phyloP scores from a whole-genome alignment of 805 yeast genomes.

The Zygosaccharomyces siamensis region DNA sequence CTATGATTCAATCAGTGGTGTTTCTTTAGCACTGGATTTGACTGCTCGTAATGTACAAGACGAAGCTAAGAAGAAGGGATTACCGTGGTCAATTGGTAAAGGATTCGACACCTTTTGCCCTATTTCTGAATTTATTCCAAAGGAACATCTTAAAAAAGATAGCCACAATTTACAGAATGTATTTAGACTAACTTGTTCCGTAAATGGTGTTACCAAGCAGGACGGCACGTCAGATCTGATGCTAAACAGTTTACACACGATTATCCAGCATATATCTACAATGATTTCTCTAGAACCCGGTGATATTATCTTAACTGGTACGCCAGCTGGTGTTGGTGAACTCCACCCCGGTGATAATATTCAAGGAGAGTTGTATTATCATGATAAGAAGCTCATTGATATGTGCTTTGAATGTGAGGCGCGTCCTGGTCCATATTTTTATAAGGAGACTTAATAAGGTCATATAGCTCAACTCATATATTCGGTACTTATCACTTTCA shows the following conservation, averaged over 20 bases:
- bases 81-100: conserved; percentile 95
- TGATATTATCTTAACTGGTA: conserved; percentile 89
- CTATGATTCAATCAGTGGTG: conserved; percentile 74
- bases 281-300: conserved; percentile 90
- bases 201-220: conserved; percentile 71
- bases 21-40: conserved; percentile 85
- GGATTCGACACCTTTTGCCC: conserved; percentile 97
- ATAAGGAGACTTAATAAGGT: conserved; percentile 37
- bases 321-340: conserved; percentile 96
- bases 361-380: conserved; percentile 54
- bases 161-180: conserved; percentile 37
- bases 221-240: conserved; percentile 72
- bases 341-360: conserved; percentile 74
- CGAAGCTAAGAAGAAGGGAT: conserved; percentile 86
- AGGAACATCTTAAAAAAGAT: conserved; percentile 54
- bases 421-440: conserved; percentile 58
- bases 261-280: conserved; percentile 74
- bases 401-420: conserved; percentile 37
- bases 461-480: not conserved
- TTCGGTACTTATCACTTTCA: conserved; percentile 1
- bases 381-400: conserved; percentile 52
- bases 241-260: conserved; percentile 82
- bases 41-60: conserved; percentile 96
- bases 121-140: conserved; percentile 67
- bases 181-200: conserved; percentile 33